phyloP scores from a whole-genome alignment of 2,329 filamentous ascomycete genomes.

The Sordariomycetes sp. region DNA sequence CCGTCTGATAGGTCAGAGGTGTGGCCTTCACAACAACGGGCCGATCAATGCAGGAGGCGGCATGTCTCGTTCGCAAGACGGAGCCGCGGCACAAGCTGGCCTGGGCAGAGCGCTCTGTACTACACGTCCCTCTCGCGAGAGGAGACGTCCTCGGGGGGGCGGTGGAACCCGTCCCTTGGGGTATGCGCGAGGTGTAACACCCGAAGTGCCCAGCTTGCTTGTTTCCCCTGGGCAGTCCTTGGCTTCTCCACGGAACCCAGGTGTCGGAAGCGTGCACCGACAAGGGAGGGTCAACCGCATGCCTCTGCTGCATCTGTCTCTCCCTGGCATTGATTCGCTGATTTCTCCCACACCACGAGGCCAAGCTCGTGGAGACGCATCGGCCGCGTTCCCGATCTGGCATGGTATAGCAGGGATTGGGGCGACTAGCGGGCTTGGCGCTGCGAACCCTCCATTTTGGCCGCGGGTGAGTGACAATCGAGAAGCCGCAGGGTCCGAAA shows the following conservation, averaged over 20 bases:
- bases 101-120: background rate
- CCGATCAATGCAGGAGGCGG: background rate
- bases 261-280: background rate
- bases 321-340: background rate
- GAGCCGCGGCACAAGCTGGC: background rate
- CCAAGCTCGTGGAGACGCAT: background rate
- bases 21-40: background rate
- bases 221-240: background rate
- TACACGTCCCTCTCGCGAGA: background rate
- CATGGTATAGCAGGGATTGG: background rate
- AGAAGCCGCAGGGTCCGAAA: background rate
- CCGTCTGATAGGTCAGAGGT: background rate
- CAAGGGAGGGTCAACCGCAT: background rate
- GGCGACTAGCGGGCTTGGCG: background rate
- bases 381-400: background rate
- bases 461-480: background rate
- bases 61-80: background rate
- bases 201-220: background rate
- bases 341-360: background rate
- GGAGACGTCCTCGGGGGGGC: background rate
- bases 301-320: background rate
- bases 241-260: background rate
- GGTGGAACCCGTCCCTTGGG: background rate
- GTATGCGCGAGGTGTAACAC: background rate
- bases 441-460: background rate